These are phyloP conservation scores for Neofusicoccum umdonicola DNA, from an alignment of 2,329 filamentous ascomycete genomes.

Conservation along the genomic window DNA sequence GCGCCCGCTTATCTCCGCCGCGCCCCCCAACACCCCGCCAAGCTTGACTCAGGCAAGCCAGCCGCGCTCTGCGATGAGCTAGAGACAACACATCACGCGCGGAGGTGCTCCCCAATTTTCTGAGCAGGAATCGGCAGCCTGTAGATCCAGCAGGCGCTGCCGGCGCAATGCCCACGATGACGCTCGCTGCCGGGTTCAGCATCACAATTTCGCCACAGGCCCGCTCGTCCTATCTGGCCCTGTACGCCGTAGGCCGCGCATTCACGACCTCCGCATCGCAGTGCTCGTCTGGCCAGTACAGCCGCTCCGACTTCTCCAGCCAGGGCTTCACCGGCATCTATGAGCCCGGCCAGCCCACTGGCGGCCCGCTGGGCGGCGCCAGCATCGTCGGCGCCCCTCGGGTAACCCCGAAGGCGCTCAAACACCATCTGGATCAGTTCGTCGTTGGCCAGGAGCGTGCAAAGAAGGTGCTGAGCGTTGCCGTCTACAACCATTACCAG, in stretches of 20 bases:
- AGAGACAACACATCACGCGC: constrained; percentile 16
- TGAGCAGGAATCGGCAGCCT: neutral
- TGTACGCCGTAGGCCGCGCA: constrained; percentile 31
- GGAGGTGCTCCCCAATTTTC: neutral
- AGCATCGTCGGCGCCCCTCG: constrained; percentile 57
- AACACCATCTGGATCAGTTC: constrained; percentile 90
- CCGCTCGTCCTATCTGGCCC: constrained; percentile 39
- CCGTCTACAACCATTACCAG: constrained; percentile 97
- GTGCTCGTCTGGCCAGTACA: constrained; percentile 50
- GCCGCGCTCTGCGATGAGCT: constrained; percentile 15
- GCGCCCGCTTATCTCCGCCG: constrained; percentile 12
- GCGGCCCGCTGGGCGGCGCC: constrained; percentile 61
- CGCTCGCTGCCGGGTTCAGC: constrained; percentile 20
- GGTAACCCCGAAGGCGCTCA: constrained; percentile 66
- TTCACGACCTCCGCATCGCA: constrained; percentile 35
- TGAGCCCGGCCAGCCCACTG: constrained; percentile 60
- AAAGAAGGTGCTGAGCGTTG: constrained; percentile 88
- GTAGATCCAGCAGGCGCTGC: neutral
- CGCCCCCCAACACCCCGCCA: constrained; percentile 14
- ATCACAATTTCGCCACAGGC: constrained; percentile 39
- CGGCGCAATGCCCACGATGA: constrained; percentile 5
- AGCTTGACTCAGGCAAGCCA: constrained; percentile 17
- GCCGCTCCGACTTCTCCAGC: constrained; percentile 61
- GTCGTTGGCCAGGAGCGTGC: constrained; percentile 94
- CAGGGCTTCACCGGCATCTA: constrained; percentile 63